Conservation (phyloP, 2,329 filamentous ascomycete species). For the Arthrobotrys entomopaga region DNA sequence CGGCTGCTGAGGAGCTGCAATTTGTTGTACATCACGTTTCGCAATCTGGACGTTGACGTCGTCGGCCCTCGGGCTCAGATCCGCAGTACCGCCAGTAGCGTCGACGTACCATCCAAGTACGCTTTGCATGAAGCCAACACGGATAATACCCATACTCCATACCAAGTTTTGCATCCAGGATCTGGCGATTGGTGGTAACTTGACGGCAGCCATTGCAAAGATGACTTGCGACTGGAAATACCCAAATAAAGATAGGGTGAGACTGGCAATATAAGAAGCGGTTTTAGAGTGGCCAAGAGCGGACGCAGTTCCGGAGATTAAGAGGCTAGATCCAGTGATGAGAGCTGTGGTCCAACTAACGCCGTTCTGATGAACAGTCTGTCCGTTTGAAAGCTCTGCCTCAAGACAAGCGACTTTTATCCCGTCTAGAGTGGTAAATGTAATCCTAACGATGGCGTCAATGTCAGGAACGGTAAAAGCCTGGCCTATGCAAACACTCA, state of each 20-base stretch:
- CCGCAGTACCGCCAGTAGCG: constrained; percentile 84
- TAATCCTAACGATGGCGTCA: constrained; percentile 82
- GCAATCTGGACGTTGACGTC: constrained; percentile 83
- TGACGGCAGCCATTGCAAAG: constrained; percentile 82
- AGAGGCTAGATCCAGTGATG: constrained; percentile 82
- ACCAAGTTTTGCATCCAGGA: constrained; percentile 97
- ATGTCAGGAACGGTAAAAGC: constrained; percentile 90
- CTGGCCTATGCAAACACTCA: constrained; percentile 67
- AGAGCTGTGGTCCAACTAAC: constrained; percentile 91
- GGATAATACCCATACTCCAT: constrained; percentile 96
- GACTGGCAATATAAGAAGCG: constrained; percentile 90
- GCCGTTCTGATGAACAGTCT: constrained; percentile 86
- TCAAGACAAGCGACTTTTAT: constrained; percentile 79
- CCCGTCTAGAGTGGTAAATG: constrained; percentile 75
- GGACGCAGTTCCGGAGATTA: constrained; percentile 86
- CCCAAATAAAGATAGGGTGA: constrained; percentile 89
- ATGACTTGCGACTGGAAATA: constrained; percentile 96
- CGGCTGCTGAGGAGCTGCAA: constrained; percentile 60
- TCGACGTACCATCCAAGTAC: constrained; percentile 97
- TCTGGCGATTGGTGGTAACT: constrained; percentile 84
- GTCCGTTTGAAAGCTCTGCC: constrained; percentile 85
- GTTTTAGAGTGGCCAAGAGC: constrained; percentile 92
- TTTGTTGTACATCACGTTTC: constrained; percentile 66
- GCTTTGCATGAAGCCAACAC: constrained; percentile 82
- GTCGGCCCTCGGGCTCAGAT: constrained; percentile 78